Evolutionary conservation across 2,329 filamentous ascomycete species (phyloP), one percentile per base, ranked within the genome.

Genomic region (Pseudogymnoascus destructans): DNA sequence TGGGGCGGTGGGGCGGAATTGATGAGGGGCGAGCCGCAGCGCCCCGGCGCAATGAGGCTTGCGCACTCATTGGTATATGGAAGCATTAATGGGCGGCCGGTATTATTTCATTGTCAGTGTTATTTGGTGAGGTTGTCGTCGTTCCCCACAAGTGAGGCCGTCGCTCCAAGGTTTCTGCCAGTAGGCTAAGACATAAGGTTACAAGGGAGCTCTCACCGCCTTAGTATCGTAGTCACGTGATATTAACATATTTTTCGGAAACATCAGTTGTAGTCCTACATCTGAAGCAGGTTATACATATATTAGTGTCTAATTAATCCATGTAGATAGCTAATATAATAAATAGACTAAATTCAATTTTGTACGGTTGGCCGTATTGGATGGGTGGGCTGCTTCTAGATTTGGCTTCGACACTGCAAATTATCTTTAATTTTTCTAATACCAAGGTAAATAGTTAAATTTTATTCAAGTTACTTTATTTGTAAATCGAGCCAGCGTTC

Each of bases 1-100:
- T 58, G 32, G 55, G 55, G 32, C 11, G 38, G 9, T 33, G 21
- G 35, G 32, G 55, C 19, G 58, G 36, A 11, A 42, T 25, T 49
- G 54, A 27, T 15, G 55, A 52, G n/a, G 42, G 42, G 42, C 42
- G 42, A 52, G 42, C 42, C 42, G 46, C 46, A 30, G 46, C 46
- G 25, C 46, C 46, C 46, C 46, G 46, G 46, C 46, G 46, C 46
- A 52, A 52, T 52, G 46, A 52, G 46, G 46, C 46, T 52, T 52
- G 46, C 46, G 46, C 46, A 52, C 46, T 52, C 46, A 52, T 52
- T 52, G 46, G 25, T 52, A 30, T 52, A 52, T 52, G 46, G 46
- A 52, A 52, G 23, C 46, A 52, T 52, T 30, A 52, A 52, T 17
- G 46, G 23, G n/a, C 7, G 25, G 46, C 17, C 11, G 46, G 46